A percentile compares a stretch with the other conserved stretches of the same genome.
These are phyloP conservation scores for Globisporangium spinosum DNA, from an alignment of 352 stramenopile species.

Conservation along the genomic window DNA sequence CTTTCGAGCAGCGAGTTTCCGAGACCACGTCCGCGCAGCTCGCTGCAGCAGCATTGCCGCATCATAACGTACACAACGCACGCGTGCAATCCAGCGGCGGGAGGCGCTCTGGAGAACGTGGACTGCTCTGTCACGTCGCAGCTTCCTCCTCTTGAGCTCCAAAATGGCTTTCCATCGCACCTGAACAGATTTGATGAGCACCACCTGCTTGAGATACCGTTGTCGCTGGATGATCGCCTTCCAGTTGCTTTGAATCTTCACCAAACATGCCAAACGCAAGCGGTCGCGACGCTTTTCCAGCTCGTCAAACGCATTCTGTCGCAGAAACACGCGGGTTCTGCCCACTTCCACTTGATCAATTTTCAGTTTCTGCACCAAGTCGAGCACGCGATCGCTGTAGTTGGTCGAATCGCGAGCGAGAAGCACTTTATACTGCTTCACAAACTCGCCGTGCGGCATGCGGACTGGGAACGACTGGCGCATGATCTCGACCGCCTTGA, in stretches of 20 bases:
- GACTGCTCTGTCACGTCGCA: conserved; percentile 29
- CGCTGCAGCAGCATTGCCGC: conserved; percentile 33
- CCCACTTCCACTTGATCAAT: conserved; percentile 53
- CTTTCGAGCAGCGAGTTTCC: conserved; percentile 3
- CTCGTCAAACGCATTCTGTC: conserved; percentile 57
- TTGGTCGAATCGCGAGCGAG: not conserved
- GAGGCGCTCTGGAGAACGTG: conserved; percentile 35
- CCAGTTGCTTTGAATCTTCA: conserved; percentile 55
- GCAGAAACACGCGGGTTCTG: conserved; percentile 68
- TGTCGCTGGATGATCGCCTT: conserved; percentile 26
- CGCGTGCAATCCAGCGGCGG: conserved; percentile 26
- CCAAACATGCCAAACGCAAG: conserved; percentile 25
- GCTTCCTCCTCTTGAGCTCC: conserved; percentile 35
- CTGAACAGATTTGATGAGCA: conserved; percentile 44
- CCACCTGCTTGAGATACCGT: conserved; percentile 30
- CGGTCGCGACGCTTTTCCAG: conserved; percentile 48
- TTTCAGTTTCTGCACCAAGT: conserved; percentile 33
- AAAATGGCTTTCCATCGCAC: conserved; percentile 52
- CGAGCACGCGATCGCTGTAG: conserved; percentile 22
- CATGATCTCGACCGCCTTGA: conserved; percentile 85
- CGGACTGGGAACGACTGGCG: conserved; percentile 80
- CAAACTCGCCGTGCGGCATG: conserved; percentile 66
- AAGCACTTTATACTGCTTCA: conserved; percentile 48
- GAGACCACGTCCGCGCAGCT: conserved; percentile 26
- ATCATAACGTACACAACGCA: conserved; percentile 21